Base-by-base conservation (phyloP, 306 rosid species). In the Medicago truncatula region DNA sequence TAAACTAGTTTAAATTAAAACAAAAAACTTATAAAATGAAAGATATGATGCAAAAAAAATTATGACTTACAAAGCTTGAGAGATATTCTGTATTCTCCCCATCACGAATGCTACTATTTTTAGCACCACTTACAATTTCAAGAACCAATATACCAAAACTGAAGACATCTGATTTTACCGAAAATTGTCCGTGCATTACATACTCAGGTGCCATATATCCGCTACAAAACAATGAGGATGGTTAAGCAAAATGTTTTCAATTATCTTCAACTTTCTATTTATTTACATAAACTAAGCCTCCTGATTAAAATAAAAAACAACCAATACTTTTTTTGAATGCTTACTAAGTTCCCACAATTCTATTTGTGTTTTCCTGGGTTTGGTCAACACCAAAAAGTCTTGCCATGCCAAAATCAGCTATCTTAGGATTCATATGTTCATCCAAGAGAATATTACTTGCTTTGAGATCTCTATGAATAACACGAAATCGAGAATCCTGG, bases 151-250 rank as follows among this genome's bases (percentile, higher is more conserved):
- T 78, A 1, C 88, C 88, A 41, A 87, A 85, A 23, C 89, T 83
- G 12, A 49, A 89, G 0, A 87, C 83, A 54, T 87, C 87, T 2
- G 87, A 85, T n/a, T 85, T 85, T 2, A 73, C n/a, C 9, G 87
- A 89, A 34, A 77, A 81, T 7, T 83, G 74, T 28, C 88, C 85
- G 1, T 75, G 68, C 36, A 63, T 21, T 12, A 15, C 85, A 58
- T 89, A 89, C 5, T 89, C 91, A 0, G 91, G 91, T n/a, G n/a
- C n/a, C n/a, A n/a, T 36, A 15, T 89, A 89, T 17, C 90, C 87
- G 9, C 89, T 89, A 3, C 53, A 75, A 67, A 18, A 4, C 10
- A 53, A 53, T 8, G 8, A 8, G 17, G 23, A 52, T 1, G 16
- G 7, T 52, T 52, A 52, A n/a, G 16, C 11, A 9, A 16, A 52